Base-by-base conservation (phyloP, 148 eudicot genomes). In the Spergularia bocconei region DNA sequence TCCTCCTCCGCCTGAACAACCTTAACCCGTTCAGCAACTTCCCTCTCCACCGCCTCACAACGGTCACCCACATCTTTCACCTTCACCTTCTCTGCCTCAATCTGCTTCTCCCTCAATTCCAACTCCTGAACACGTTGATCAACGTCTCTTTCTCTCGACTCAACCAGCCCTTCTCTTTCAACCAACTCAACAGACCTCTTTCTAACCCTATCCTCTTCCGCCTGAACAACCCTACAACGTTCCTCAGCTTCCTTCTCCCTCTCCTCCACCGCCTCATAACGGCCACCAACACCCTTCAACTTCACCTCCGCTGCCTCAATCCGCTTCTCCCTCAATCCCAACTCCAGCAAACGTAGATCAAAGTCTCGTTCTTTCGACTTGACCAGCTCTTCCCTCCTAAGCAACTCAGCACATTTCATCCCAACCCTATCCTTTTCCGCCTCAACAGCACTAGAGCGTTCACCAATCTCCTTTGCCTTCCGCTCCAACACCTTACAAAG, bases 401-500 rank as follows among this genome's bases (percentile, higher is more conserved):
- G 48, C 21, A 63, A 7, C 67, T 63, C 67, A 33, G 20, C 11
- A 13, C 16, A 15, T 7, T 38, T 19, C 20, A 7, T 4, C 20
- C 44, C n/a, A 44, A 67, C 1, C 67, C 13, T n/a, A 53, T 44
- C 41, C 55, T 72, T 41, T 13, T 19, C 20, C 50, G 0, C 23
- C 48, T 70, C 66, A 11, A 72, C 15, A 14, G 75, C 75, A 4
- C 16, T 38, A 20, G 11, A 58, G 36, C 52, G 47, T 63, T 71
- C 65, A 13, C 1, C 53, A 10, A 71, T 5, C 10, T 17, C 58
- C 54, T 71, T 39, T 33, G 12, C 64, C 17, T 3, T 29, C 36
- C 36, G 36, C 3, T 29, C 36, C 36, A 29, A 2, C 36, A 29
- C 36, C 36, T 29, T 3, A 2, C 36, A 29, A 29, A 29, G 36